These are phyloP conservation scores for Rosa multiflora DNA, from an alignment of 306 rosid species.

Conservation along the genomic window DNA sequence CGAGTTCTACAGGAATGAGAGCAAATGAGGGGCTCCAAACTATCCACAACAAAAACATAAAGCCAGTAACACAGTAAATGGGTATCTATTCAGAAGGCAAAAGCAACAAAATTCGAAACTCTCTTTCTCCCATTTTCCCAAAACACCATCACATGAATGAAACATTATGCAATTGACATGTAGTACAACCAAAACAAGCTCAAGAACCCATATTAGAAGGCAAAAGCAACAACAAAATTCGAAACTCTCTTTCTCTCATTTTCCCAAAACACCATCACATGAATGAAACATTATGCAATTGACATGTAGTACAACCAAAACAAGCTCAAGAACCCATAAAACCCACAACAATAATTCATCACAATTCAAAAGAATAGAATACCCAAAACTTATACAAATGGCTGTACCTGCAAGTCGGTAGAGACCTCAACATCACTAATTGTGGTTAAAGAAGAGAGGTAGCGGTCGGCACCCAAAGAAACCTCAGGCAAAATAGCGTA, in stretches of 20 bases:
- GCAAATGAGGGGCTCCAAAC: neutral
- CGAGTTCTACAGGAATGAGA: neutral
- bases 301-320: slow-evolving; percentile 1
- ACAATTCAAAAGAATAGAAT: neutral
- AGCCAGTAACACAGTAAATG: neutral
- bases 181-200: slow-evolving; percentile 3
- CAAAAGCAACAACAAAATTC: neutral
- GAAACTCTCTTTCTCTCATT: neutral
- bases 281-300: neutral
- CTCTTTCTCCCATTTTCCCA: neutral
- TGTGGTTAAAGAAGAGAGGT: slow-evolving; percentile 87
- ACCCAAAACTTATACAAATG: neutral
- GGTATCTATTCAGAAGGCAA: neutral
- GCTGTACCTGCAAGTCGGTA: slow-evolving; percentile 73
- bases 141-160: neutral
- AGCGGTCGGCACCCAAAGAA: slow-evolving; percentile 83
- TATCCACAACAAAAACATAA: neutral
- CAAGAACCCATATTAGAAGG: neutral
- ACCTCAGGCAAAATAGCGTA: slow-evolving; percentile 83
- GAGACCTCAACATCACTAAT: slow-evolving; percentile 87
- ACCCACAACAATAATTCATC: neutral
- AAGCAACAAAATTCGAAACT: neutral
- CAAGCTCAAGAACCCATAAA: neutral
- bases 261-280: neutral
- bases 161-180: neutral